A percentile compares a stretch with the other conserved stretches of the same genome.
phyloP scores from a whole-genome alignment of 2,329 filamentous ascomycete genomes.

The Fusarium secorum region DNA sequence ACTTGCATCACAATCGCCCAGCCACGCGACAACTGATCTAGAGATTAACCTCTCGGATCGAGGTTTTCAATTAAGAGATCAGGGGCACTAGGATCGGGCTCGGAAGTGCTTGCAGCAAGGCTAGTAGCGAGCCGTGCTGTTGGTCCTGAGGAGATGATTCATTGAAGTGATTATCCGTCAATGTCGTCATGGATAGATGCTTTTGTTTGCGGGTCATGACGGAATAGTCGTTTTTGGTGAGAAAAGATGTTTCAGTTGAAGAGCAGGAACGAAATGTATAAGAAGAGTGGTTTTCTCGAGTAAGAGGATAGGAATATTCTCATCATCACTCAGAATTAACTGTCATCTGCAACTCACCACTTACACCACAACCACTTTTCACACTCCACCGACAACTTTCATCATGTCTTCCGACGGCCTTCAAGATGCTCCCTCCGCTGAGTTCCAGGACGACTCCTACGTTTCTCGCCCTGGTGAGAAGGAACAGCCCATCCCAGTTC shows the following conservation, averaged over 20 bases:
- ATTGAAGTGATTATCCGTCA: slow-evolving; percentile 15
- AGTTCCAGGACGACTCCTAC: slow-evolving; percentile 28
- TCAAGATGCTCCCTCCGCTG: slow-evolving; percentile 16
- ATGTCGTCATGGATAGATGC: slow-evolving; percentile 39
- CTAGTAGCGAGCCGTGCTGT: background rate
- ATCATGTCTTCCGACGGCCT: slow-evolving; percentile 29
- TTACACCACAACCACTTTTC: background rate
- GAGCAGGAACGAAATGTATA: slow-evolving; percentile 1
- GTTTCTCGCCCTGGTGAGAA: slow-evolving; percentile 32
- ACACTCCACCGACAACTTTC: background rate
- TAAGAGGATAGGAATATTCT: fast-evolving
- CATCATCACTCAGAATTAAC: background rate
- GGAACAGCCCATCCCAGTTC: slow-evolving; percentile 30
- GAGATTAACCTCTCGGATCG: slow-evolving; percentile 22
- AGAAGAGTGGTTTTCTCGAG: background rate
- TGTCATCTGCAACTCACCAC: background rate
- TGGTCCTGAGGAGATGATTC: slow-evolving; percentile 31
- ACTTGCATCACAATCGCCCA: slow-evolving; percentile 20
- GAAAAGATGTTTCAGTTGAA: background rate
- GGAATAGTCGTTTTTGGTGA: background rate
- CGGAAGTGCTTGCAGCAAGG: slow-evolving; percentile 16
- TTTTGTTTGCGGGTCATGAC: slow-evolving; percentile 18
- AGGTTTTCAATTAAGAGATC: background rate
- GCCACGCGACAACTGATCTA: slow-evolving; percentile 16
- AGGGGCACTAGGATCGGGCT: slow-evolving; percentile 9